Evolutionary conservation across 148 eudicot species (phyloP).

Genomic region (Amaranthus palmeri): DNA sequence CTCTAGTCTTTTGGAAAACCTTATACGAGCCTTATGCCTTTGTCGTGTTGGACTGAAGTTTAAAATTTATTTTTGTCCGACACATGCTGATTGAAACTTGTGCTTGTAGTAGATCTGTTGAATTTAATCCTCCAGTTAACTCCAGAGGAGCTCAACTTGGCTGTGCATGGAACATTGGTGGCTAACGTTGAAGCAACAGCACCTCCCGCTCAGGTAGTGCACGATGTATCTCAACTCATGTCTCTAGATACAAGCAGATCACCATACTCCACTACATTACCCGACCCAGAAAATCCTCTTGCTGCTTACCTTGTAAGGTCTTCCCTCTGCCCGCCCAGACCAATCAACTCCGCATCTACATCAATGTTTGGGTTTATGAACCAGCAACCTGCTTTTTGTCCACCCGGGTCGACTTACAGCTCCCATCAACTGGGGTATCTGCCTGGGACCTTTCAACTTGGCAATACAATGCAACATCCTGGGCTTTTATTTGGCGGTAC

Average conservation of each 20-base stretch:
- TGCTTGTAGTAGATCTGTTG: slow-evolving; percentile 10
- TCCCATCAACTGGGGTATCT: neutral
- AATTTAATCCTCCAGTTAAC: slow-evolving; percentile 3
- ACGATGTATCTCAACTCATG: slow-evolving; percentile 23
- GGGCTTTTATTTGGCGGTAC: neutral
- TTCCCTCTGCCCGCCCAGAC: neutral
- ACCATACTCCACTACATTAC: neutral
- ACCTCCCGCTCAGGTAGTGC: slow-evolving; percentile 22
- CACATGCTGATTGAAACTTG: neutral
- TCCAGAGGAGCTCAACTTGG: neutral
- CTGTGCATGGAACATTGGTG: neutral
- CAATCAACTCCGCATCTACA: neutral
- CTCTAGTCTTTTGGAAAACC: too few species aligned
- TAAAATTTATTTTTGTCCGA: neutral
- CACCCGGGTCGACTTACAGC: neutral
- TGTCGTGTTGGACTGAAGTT: neutral
- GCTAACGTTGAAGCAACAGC: neutral
- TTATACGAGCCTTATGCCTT: neutral
- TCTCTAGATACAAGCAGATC: slow-evolving; percentile 8
- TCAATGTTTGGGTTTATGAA: neutral
- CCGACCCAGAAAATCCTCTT: neutral
- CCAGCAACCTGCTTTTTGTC: neutral
- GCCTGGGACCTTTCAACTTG: neutral
- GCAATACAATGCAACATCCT: neutral
- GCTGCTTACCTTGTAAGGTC: slow-evolving; percentile 1